A percentile compares a stretch with the other conserved stretches of the same genome.
These are phyloP conservation scores for Alternaria panax DNA, from an alignment of 2,329 filamentous ascomycete genomes.

Conservation along the genomic window DNA sequence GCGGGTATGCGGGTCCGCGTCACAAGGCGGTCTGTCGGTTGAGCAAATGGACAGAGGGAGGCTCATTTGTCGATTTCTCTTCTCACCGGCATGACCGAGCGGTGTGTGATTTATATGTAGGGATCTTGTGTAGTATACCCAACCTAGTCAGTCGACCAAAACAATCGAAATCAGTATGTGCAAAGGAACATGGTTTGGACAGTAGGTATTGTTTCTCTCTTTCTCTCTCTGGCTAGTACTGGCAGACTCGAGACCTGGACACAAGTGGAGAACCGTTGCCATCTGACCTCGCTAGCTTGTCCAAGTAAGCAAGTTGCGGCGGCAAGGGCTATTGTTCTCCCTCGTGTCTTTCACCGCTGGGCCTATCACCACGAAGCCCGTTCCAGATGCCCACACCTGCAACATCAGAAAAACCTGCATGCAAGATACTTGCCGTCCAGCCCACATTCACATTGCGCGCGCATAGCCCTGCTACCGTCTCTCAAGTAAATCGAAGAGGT, in stretches of 20 bases:
- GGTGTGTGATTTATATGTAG: slow-evolving; percentile 9
- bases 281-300: slow-evolving; percentile 3
- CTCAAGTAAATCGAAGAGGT: slow-evolving; percentile 8
- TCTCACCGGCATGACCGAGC: not conserved
- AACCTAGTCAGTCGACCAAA: not conserved
- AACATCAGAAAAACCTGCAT: slow-evolving; percentile 1
- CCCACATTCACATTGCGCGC: slow-evolving; percentile 3
- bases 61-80: not conserved
- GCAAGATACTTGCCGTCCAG: slow-evolving; percentile 13
- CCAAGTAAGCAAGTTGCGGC: not conserved
- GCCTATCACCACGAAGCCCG: slow-evolving; percentile 2
- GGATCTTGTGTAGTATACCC: slow-evolving; percentile 7
- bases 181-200: not conserved
- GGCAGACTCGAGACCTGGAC: not conserved
- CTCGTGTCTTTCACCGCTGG: slow-evolving; percentile 1
- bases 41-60: slow-evolving; percentile 2
- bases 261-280: slow-evolving; percentile 2
- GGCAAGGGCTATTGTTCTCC: slow-evolving; percentile 1
- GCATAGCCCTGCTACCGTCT: not conserved
- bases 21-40: slow-evolving; percentile 1
- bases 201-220: slow-evolving; percentile 1
- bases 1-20: not conserved
- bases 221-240: slow-evolving; percentile 1
- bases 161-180: not conserved
- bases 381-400: slow-evolving; percentile 1